Evolutionary conservation across 176 grass and related monocot species (phyloP).

Genomic region (Tillandsia fasciculata): DNA sequence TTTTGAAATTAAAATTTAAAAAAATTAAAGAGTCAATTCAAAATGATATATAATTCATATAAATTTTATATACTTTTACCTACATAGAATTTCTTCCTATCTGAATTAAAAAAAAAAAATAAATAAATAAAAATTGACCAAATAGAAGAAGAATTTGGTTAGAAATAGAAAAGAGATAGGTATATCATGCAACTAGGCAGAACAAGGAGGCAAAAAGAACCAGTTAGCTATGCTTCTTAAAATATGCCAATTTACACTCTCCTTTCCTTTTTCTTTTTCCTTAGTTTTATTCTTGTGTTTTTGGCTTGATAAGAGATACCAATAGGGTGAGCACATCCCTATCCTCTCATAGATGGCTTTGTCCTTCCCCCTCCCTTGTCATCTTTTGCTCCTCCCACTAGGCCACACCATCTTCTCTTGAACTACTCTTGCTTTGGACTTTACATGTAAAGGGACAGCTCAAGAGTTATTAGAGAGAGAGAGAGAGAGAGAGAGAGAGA

Average conservation of each 20-base stretch:
- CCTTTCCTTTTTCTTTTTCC: too few relatives aligned
- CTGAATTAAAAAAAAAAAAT: too few relatives aligned
- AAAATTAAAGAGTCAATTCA: too few relatives aligned
- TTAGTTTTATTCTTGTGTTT: not conserved
- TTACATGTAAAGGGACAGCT: not conserved
- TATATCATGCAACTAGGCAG: conserved; percentile 8
- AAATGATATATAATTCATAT: too few relatives aligned
- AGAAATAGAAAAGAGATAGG: not conserved
- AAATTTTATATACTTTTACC: too few relatives aligned
- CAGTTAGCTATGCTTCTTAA: too few relatives aligned
- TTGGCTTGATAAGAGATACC: conserved; percentile 14
- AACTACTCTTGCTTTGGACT: conserved; percentile 3
- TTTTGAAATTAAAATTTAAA: too few relatives aligned
- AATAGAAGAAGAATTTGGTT: not conserved
- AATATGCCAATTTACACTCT: conserved; percentile 12
- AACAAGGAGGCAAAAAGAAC: not conserved
- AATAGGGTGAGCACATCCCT: conserved; percentile 1
- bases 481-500: too few relatives aligned
- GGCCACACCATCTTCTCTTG: not conserved
- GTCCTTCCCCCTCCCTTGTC: not conserved
- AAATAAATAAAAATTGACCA: too few relatives aligned
- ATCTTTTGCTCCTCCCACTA: not conserved
- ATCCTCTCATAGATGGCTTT: conserved; percentile 3
- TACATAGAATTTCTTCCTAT: too few relatives aligned
- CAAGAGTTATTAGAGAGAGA: not conserved